These are phyloP conservation scores for Lepiota venenata DNA, from an alignment of 768 basidiomycete species.

Conservation along the genomic window DNA sequence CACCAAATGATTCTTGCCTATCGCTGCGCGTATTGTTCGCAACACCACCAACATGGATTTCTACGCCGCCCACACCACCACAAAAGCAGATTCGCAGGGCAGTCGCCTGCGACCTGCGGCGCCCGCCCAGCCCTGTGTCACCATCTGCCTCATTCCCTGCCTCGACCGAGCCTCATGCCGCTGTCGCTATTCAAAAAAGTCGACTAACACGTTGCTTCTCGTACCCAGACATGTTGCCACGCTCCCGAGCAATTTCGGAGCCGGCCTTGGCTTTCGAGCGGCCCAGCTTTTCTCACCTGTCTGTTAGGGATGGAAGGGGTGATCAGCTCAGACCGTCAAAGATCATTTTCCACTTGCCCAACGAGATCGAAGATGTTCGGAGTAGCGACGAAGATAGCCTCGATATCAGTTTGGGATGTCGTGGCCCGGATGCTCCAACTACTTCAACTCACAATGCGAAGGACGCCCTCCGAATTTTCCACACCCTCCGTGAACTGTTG, in stretches of 20 bases:
- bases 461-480: constrained; percentile 51
- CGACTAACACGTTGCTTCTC: constrained; percentile 37
- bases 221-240: constrained; percentile 32
- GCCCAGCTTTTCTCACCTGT: background rate
- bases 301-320: background rate
- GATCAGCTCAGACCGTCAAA: constrained; percentile 13
- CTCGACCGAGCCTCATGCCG: constrained; percentile 30
- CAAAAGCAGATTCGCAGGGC: constrained; percentile 36
- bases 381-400: constrained; percentile 18
- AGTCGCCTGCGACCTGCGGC: constrained; percentile 28
- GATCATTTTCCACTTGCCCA: constrained; percentile 31
- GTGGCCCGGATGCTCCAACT: constrained; percentile 21
- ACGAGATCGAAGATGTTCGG: constrained; percentile 26
- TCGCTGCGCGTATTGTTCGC: constrained; percentile 19
- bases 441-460: constrained; percentile 31
- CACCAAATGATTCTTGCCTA: constrained; percentile 18
- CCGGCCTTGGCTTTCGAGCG: constrained; percentile 11
- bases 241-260: constrained; percentile 16
- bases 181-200: constrained; percentile 16
- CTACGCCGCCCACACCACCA: constrained; percentile 58
- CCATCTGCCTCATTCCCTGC: constrained; percentile 47
- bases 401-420: constrained; percentile 24
- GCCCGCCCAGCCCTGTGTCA: constrained; percentile 28
- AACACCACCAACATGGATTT: constrained; percentile 49
- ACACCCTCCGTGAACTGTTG: constrained; percentile 83